Evolutionary conservation across 257 asterid species (phyloP), one percentile per base, ranked within the genome.

Genomic region (Solanum etuberosum): DNA sequence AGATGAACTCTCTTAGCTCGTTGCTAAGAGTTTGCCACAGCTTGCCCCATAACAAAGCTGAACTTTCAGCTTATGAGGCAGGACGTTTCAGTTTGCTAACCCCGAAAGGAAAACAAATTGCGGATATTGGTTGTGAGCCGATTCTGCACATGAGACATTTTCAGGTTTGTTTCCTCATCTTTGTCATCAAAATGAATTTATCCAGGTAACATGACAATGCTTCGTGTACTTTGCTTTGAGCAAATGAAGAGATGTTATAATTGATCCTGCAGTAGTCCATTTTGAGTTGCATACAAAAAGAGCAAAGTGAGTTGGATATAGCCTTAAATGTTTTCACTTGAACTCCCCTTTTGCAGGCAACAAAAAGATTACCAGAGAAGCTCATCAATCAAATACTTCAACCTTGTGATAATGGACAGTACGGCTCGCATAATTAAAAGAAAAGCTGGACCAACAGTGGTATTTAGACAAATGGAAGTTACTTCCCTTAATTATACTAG

Each of bases 111-210:
- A 95, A 94, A 46, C 91, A 90, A 71, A 94, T 95, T 31, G 99
- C 99, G 25, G 99, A 95, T 85, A 98, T 97, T 76, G 99, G 99
- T 59, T 95, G 99, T 80, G 99, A 97, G 93, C 99, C 99, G 14
- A 96, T 97, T 81, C 93, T 97, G 51, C 98, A 97, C 81, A 97
- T 97, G 99, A 92, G 99, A 90, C 95, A 97, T 76, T 97, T 97
- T 87, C 99, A 97, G 99, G 99, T 95, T 80, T 82, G 91, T 71
- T 73, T 63, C 67, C 32, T 59, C 76, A 25, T 63, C 13, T 34
- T 86, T 72, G 34, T 61, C 3, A 21, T 51, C 25, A 68, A 31
- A 57, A 40, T 71, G 23, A 63, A 67, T 73, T 67, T 38, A 29
- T 46, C 42, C 29, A 48, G 65, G 42, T 29, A 46, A 27, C 84